These are phyloP conservation scores for Mycena rebaudengoi DNA, from an alignment of 768 basidiomycete species.

Conservation along the genomic window DNA sequence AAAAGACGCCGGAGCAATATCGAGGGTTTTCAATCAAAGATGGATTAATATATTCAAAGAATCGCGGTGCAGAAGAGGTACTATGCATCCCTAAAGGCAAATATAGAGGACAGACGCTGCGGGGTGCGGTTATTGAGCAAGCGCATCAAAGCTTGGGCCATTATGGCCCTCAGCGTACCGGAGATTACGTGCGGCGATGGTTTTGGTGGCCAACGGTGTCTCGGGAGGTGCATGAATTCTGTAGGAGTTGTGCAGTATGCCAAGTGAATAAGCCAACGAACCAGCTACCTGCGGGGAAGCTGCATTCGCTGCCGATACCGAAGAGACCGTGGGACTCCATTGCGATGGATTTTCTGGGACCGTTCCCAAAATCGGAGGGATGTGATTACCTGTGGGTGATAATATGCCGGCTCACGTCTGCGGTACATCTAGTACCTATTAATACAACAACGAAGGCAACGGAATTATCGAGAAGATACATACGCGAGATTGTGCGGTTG, in stretches of 20 bases:
- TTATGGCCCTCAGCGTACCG: neutral
- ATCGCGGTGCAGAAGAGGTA: slow-evolving; percentile 2
- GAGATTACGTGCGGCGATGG: neutral
- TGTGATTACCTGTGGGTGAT: slow-evolving; percentile 41
- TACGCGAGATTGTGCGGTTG: slow-evolving; percentile 42
- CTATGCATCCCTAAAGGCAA: slow-evolving; percentile 34
- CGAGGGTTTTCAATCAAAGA: slow-evolving; percentile 29
- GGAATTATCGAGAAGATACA: slow-evolving; percentile 47
- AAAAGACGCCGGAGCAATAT: slow-evolving; percentile 25
- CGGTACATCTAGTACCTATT: slow-evolving; percentile 39
- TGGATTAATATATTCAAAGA: slow-evolving; percentile 28
- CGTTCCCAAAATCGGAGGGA: slow-evolving; percentile 26
- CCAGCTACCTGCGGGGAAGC: slow-evolving; percentile 35
- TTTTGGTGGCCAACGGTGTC: too few species aligned
- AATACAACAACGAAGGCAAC: slow-evolving; percentile 37
- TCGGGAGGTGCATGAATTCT: too few species aligned
- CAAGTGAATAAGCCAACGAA: slow-evolving; percentile 35
- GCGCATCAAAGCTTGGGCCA: neutral
- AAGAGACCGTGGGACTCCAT: slow-evolving; percentile 36
- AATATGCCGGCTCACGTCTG: slow-evolving; percentile 34
- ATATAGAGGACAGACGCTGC: slow-evolving; percentile 29
- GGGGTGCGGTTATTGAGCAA: slow-evolving; percentile 33
- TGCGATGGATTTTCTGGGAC: slow-evolving; percentile 36
- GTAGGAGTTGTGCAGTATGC: slow-evolving; percentile 25
- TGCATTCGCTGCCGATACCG: slow-evolving; percentile 37